Conservation (phyloP, 176 grass and related monocot genomes). For the Raddia distichophylla region DNA sequence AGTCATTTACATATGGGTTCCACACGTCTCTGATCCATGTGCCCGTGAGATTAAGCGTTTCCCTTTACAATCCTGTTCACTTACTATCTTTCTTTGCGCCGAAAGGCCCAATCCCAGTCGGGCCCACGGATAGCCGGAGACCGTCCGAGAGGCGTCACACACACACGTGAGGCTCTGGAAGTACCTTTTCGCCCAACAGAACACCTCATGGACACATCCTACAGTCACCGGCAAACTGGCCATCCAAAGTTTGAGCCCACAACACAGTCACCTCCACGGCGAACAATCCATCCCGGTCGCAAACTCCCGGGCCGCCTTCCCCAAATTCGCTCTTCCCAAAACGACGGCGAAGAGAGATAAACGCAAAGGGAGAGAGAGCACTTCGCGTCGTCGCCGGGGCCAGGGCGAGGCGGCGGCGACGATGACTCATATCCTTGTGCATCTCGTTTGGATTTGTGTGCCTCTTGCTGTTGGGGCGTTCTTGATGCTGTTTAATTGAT, state of each 20-base stretch:
- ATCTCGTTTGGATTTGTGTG: conserved; percentile 11
- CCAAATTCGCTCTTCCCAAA: background rate
- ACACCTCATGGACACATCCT: background rate
- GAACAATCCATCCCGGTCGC: background rate
- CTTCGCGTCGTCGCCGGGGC: conserved; percentile 21
- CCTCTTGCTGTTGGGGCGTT: background rate
- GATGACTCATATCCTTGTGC: conserved; percentile 79
- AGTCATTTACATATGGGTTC: too few relatives aligned
- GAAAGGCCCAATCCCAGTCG: background rate
- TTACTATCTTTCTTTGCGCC: too few relatives aligned
- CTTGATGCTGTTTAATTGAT: conserved; percentile 8
- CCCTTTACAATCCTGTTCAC: too few relatives aligned
- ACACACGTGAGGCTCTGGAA: background rate
- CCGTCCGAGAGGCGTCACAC: background rate
- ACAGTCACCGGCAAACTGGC: background rate
- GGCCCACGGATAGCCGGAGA: too few relatives aligned
- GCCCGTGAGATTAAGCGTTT: too few relatives aligned
- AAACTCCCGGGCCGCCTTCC: background rate
- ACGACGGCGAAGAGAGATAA: background rate
- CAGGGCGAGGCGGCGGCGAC: conserved; percentile 24
- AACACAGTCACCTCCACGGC: background rate
- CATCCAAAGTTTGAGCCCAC: background rate
- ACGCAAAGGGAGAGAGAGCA: background rate
- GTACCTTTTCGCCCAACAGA: background rate
- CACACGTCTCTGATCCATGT: too few relatives aligned